Evolutionary conservation across 106 monocot genomes (phyloP).

Genomic region (Vanilla planifolia): DNA sequence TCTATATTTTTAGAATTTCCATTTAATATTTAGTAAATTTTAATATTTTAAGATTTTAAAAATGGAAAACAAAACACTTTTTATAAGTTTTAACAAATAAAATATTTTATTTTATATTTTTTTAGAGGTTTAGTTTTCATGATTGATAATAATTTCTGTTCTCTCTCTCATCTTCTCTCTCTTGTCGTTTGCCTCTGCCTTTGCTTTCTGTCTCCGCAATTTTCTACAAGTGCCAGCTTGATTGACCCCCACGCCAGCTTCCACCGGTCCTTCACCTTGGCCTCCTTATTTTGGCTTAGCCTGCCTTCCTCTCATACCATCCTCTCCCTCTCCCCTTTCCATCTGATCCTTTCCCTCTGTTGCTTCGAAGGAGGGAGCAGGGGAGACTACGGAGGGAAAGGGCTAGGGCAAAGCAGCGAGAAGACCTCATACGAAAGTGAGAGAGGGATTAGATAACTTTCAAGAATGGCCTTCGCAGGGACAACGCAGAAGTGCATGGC

Average conservation of each 20-base stretch:
- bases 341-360: not conserved
- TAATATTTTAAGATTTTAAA: no score
- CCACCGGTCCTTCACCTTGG: no score
- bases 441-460: not conserved
- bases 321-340: not conserved
- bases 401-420: not conserved
- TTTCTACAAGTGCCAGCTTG: conserved; percentile 14
- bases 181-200: not conserved
- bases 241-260: not conserved
- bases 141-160: not conserved
- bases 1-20: no score
- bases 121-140: no score
- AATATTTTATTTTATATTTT: no score
- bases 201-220: conserved; percentile 32
- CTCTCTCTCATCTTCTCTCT: conserved; percentile 10
- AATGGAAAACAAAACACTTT: no score
- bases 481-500: conserved; percentile 68
- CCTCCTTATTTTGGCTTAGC: not conserved
- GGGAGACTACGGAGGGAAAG: not conserved
- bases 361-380: not conserved
- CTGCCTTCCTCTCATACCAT: conserved; percentile 3
- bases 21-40: no score
- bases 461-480: conserved; percentile 44
- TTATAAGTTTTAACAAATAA: no score
- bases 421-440: no score